Conservation (phyloP, 352 stramenopile genomes). For the Phytophthora quininea region DNA sequence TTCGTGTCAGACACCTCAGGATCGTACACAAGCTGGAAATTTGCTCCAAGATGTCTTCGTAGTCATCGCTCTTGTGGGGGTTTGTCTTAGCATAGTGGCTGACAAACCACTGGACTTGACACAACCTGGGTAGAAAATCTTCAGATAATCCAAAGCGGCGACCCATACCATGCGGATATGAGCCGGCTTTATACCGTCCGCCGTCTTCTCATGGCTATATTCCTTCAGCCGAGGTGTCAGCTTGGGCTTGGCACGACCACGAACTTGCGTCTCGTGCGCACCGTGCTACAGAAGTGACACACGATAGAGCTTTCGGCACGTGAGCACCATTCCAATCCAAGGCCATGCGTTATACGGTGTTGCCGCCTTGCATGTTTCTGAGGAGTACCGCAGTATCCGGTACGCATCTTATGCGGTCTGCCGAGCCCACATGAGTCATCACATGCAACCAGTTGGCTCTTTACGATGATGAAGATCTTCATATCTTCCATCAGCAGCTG, state of each 20-base stretch:
- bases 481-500: conserved; percentile 11
- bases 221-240: background rate
- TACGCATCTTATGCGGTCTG: conserved; percentile 9
- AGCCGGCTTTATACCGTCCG: background rate
- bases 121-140: background rate
- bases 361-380: background rate
- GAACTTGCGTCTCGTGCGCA: background rate
- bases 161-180: background rate
- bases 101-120: background rate
- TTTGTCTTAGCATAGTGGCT: background rate
- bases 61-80: background rate
- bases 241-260: background rate
- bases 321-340: background rate
- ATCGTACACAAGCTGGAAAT: background rate
- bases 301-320: background rate
- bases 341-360: background rate
- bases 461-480: conserved; percentile 3
- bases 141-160: background rate
- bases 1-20: background rate
- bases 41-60: background rate
- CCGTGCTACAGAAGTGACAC: background rate
- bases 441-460: conserved; percentile 5
- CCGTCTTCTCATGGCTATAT: background rate
- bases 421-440: background rate
- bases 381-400: background rate